Evolutionary conservation across 2,329 filamentous ascomycete genomes (phyloP).

Genomic region (Basipetospora chlamydospora): DNA sequence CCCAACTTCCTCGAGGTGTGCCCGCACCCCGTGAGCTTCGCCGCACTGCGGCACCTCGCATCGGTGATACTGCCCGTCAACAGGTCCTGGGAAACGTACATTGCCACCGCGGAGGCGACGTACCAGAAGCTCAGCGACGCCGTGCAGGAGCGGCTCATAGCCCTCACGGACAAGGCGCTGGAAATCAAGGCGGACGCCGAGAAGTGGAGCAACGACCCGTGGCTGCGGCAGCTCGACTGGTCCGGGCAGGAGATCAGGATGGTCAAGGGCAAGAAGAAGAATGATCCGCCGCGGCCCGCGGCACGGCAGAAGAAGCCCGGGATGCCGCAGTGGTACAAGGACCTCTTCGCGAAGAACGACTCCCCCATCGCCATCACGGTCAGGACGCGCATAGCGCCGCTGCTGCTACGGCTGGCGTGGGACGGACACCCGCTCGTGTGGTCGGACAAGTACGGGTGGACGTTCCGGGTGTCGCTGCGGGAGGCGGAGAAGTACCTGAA

Average conservation of each 20-base stretch:
- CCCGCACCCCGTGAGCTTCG: constrained; percentile 94
- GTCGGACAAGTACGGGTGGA: constrained; percentile 91
- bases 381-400: constrained; percentile 71
- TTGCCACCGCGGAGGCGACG: constrained; percentile 69
- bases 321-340: constrained; percentile 93
- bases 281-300: constrained; percentile 60
- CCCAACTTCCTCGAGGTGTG: constrained; percentile 79
- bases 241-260: constrained; percentile 82
- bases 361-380: constrained; percentile 65
- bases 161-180: constrained; percentile 63
- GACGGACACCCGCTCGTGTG: constrained; percentile 80
- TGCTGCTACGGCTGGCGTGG: constrained; percentile 76
- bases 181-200: constrained; percentile 55
- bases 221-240: constrained; percentile 92
- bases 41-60: constrained; percentile 81
- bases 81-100: constrained; percentile 73
- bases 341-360: constrained; percentile 59
- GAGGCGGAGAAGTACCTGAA: constrained; percentile 51
- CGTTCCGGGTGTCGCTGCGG: constrained; percentile 57
- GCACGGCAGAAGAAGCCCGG: constrained; percentile 85
- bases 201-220: constrained; percentile 67
- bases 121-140: constrained; percentile 64
- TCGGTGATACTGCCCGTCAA: constrained; percentile 86
- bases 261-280: constrained; percentile 83
- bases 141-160: constrained; percentile 62